Evolutionary conservation across 352 stramenopile species (phyloP), one percentile per base, ranked within the genome.

Genomic region (Saprolegnia diclina): DNA sequence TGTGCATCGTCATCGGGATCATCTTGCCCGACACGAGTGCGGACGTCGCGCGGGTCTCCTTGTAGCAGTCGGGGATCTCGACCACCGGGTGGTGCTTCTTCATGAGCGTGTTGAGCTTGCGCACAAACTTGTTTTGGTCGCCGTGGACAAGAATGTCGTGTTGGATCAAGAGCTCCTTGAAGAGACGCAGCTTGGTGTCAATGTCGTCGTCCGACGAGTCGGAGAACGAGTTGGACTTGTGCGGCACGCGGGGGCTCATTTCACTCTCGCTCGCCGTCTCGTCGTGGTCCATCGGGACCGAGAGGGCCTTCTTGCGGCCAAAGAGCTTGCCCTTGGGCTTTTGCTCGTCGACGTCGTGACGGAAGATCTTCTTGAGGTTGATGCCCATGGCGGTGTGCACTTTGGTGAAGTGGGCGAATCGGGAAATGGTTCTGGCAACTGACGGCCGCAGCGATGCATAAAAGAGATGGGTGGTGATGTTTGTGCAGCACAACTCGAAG

Each of bases 1-100:
- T 69, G 42, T 69, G n/a, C n/a, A 61, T n/a, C 13, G 63, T 69
- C 24, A 40, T 21, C 11, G 63, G 63, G 35, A 69, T 61, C 14
- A n/a, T 21, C 37, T 69, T 69, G 35, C 63, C 63, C 45, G 45
- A 24, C 13, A 69, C 63, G 14, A 69, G 24, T 9, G 63, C 32
- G 35, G n/a, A 21, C 14, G 18, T 46, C 16, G 62, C 46, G 14
- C 24, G 10, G 18, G 22, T 45, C 18, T 52, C 63, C 54, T 69
- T 52, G 26, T 61, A 37, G 50, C 32, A 45, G n/a, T 45, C 24
- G 4, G 63, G 63, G 45, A 69, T 69, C 13, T 61, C 45, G 4
- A 69, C 63, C 18, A 52, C 42, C 5, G 63, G 63, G 35, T 62
- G 26, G 22, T 69, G 32, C 18, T 52, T 19, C n/a, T 57, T 29